Evolutionary conservation across 331 rosid genomes (phyloP).

Genomic region (Rhamnella rubrinervis): DNA sequence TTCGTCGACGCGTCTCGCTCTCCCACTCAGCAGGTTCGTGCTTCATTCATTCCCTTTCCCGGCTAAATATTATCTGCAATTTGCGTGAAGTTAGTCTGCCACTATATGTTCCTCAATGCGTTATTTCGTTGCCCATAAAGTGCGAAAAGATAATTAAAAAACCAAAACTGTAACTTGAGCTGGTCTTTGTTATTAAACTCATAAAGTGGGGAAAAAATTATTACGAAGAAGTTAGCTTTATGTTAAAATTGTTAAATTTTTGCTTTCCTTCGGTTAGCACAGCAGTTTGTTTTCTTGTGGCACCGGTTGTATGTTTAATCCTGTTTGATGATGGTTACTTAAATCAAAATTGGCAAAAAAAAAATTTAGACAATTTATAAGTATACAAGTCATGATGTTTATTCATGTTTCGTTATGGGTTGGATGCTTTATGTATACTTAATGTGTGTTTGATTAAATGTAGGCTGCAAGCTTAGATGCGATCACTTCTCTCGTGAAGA

Average conservation of each 20-base stretch:
- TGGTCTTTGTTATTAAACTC: background rate
- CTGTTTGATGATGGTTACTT: background rate
- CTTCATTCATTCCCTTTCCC: constrained; percentile 9
- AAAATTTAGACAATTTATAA: too few species aligned
- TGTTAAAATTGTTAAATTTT: background rate
- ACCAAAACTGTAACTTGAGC: background rate
- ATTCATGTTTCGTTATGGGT: background rate
- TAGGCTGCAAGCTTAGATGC: constrained; percentile 75
- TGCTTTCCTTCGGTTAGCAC: too few species aligned
- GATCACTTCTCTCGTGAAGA: constrained; percentile 48
- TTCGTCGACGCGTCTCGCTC: constrained; percentile 70
- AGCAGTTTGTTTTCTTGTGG: too few species aligned
- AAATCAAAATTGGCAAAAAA: background rate
- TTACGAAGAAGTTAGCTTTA: background rate
- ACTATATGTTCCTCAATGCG: background rate
- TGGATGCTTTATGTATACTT: background rate
- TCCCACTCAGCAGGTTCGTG: constrained; percentile 59
- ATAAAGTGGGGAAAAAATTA: too few species aligned
- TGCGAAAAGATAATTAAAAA: background rate
- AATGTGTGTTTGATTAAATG: constrained; percentile 31
- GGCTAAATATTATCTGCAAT: background rate
- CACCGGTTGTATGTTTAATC: background rate
- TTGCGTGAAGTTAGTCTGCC: background rate
- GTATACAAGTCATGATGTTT: background rate
- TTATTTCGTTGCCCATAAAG: background rate